Conservation (phyloP, 2,329 filamentous ascomycete species). For the Verticillium zaregamsianum region DNA sequence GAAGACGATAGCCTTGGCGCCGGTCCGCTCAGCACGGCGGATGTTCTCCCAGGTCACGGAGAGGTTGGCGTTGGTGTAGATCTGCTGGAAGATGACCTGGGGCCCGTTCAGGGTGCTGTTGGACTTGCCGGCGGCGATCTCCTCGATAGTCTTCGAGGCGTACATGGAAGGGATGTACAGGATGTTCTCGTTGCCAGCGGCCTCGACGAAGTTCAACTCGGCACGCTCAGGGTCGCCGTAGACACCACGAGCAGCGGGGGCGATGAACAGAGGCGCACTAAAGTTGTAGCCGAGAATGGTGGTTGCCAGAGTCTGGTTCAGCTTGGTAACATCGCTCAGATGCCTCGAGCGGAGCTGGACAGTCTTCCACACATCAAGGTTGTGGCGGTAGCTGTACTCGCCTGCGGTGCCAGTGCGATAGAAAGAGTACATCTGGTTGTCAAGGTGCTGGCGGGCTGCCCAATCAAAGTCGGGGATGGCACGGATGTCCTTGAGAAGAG, state of each 20-base stretch:
- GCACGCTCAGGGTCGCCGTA: constrained; percentile 36
- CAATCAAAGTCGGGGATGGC: constrained; percentile 46
- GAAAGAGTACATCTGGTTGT: constrained; percentile 38
- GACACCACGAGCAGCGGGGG: constrained; percentile 38
- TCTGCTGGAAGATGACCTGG: constrained; percentile 28
- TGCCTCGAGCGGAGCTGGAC: constrained; percentile 38
- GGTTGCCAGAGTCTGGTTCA: constrained; percentile 30
- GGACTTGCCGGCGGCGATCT: constrained; percentile 23
- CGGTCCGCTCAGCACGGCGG: constrained; percentile 24
- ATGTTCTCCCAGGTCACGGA: constrained; percentile 27
- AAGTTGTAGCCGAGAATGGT: constrained; percentile 43
- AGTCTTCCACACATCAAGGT: constrained; percentile 43
- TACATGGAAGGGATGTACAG: constrained; percentile 31
- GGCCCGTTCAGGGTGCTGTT: constrained; percentile 18
- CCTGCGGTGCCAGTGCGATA: constrained; percentile 45
- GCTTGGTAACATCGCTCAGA: constrained; percentile 29
- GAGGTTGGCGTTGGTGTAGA: constrained; percentile 28
- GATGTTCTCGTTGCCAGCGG: constrained; percentile 38
- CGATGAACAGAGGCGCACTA: constrained; percentile 44
- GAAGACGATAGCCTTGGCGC: constrained; percentile 32
- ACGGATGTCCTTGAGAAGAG: constrained; percentile 35
- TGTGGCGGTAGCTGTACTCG: constrained; percentile 46
- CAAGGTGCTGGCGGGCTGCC: constrained; percentile 38
- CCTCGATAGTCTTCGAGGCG: constrained; percentile 27
- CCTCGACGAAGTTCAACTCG: constrained; percentile 43